Evolutionary conservation across 140 eudicot genomes (phyloP), one percentile per base, ranked within the genome.

Genomic region (Senecio squalidus): DNA sequence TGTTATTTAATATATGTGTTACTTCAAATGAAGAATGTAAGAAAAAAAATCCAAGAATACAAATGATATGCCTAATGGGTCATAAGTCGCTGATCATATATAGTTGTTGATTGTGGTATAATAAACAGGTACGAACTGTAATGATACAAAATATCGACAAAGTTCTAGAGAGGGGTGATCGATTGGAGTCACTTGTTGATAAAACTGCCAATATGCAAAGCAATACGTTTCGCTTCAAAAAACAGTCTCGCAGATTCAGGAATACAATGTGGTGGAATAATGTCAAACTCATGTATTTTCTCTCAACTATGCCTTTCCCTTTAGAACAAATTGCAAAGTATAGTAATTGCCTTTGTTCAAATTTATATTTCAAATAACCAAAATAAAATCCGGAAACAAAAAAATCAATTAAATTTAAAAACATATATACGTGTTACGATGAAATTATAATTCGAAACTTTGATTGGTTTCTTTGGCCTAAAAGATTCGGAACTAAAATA

Each of bases 81-180:
- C 15, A 2, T 43, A 43, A 43, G 23, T 14, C 5, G 49, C 22
- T 13, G 11, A 41, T n/a, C 5, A 15, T 43, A 43, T n/a, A 13
- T 25, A 27, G 14, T 47, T 59, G 26, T 47, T 59, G 52, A 59
- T 59, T 18, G 44, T 59, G 33, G 4, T 10, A 20, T 48, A 22
- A 24, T 46, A 49, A 46, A 60, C 70, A 87, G 96, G 94, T 87
- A 39, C 77, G 94, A 13, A 80, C 43, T 60, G 94, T 87, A 66
- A 87, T 87, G 96, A 76, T 87, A 13, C 89, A 87, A 66, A 87
- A 87, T 51, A 87, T 87, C 14, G 93, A 83, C 59, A 87, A 87
- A 73, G 94, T 87, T 33, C 47, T 87, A 46, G 96, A 87, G 13
- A 78, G 96, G 70, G 96, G 96, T 54, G 94, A 83, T 67, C 89